Conservation (phyloP, 139 green algal species). For the Chlorella sp. region DNA sequence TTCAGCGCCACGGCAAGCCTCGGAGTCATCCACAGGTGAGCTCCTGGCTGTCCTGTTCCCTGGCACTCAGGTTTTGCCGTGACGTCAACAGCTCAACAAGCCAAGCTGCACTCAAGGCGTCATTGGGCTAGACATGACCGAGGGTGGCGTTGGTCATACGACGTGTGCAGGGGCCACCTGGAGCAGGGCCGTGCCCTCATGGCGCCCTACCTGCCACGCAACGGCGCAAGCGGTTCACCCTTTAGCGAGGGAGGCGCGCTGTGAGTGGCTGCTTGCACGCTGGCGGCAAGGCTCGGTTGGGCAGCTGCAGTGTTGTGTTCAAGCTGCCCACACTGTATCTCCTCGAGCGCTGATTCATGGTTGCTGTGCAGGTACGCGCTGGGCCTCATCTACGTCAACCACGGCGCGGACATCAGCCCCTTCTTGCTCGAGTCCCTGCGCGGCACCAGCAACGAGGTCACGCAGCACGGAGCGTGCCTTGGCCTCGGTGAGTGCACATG, state of each 20-base stretch:
- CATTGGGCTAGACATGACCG: too few species aligned
- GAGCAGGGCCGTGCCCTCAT: conserved; percentile 72
- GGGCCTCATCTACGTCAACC: conserved; percentile 93
- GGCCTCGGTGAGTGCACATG: conserved; percentile 66
- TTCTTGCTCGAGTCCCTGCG: conserved; percentile 88
- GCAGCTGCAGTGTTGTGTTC: too few species aligned
- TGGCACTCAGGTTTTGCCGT: too few species aligned
- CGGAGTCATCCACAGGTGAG: conserved; percentile 91
- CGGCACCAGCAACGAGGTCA: conserved; percentile 73
- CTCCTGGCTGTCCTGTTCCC: too few species aligned
- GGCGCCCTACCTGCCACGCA: conserved; percentile 88
- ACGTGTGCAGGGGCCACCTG: conserved; percentile 76
- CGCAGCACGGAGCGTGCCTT: conserved; percentile 96
- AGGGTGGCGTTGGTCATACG: too few species aligned
- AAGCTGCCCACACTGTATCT: too few species aligned
- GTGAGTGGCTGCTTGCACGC: too few species aligned
- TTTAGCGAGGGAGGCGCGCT: conserved; percentile 86
- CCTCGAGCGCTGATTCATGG: too few species aligned
- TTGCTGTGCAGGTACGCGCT: conserved; percentile 85
- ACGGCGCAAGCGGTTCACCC: conserved; percentile 37
- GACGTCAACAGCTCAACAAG: too few species aligned
- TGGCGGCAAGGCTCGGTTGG: too few species aligned
- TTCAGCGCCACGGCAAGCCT: conserved; percentile 96
- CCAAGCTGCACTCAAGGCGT: too few species aligned
- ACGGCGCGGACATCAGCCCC: conserved; percentile 66